phyloP scores from a whole-genome alignment of 164 flowering plant species.

The Annona squamosa region DNA sequence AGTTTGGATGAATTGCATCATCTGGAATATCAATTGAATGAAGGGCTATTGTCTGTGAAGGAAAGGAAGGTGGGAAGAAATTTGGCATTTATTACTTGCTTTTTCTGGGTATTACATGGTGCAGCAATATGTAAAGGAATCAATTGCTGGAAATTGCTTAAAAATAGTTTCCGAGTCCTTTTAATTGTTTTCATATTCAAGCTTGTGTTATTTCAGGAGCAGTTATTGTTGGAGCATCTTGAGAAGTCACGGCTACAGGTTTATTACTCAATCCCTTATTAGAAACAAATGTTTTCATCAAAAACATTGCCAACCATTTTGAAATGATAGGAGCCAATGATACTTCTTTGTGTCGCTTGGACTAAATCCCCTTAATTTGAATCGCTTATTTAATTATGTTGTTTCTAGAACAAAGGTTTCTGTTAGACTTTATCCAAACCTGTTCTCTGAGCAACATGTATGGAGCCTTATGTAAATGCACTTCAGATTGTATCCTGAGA shows the following conservation, averaged over 20 bases:
- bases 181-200: conserved; percentile 2
- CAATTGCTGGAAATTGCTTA: background rate
- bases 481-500: no score
- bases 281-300: background rate
- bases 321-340: background rate
- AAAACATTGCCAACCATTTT: background rate
- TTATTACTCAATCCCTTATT: background rate
- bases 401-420: no score
- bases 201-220: conserved; percentile 46
- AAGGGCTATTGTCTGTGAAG: conserved; percentile 52
- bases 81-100: background rate
- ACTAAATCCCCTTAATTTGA: no score
- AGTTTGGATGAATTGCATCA: conserved; percentile 59
- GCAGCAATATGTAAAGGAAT: background rate
- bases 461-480: no score
- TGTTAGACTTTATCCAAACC: no score
- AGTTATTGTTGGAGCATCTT: conserved; percentile 60
- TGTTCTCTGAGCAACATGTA: no score
- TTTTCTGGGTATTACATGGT: background rate
- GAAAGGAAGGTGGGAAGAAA: conserved; percentile 50
- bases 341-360: background rate
- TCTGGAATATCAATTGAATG: conserved; percentile 65
- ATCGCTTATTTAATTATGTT: no score
- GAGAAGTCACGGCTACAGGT: conserved; percentile 68
- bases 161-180: background rate